A percentile compares a stretch with the other conserved stretches of the same genome.
Evolutionary conservation across 108 stramenopile species (phyloP).

Genomic region (Nitzschia sp.): DNA sequence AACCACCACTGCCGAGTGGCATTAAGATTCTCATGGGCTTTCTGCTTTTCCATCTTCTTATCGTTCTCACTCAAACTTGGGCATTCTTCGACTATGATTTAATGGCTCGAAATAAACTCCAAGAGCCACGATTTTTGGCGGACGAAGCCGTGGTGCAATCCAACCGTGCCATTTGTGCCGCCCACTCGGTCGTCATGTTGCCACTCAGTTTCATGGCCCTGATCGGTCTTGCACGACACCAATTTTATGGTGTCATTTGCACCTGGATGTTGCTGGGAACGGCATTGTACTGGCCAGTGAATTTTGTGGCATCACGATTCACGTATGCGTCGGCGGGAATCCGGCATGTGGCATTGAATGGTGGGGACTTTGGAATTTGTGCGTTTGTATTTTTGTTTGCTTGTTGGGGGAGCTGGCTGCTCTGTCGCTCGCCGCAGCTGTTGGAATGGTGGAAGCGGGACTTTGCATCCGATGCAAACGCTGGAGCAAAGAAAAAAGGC

Average conservation of each 20-base stretch:
- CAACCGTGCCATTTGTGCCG: slow-evolving; percentile 10
- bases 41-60: background rate
- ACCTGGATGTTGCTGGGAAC: slow-evolving; percentile 11
- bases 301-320: slow-evolving; percentile 5
- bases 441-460: background rate
- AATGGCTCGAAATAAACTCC: background rate
- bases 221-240: background rate
- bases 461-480: no score
- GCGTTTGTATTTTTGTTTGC: background rate
- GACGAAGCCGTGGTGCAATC: slow-evolving; percentile 11
- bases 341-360: background rate
- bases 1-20: background rate
- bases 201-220: background rate
- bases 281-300: slow-evolving; percentile 4
- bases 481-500: no score
- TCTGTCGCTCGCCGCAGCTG: background rate
- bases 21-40: background rate
- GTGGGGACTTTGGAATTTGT: slow-evolving; percentile 6
- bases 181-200: background rate
- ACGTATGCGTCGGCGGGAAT: slow-evolving; percentile 13
- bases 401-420: background rate
- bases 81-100: slow-evolving; percentile 9
- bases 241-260: slow-evolving; percentile 6
- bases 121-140: slow-evolving; percentile 17
- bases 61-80: background rate